phyloP scores from a whole-genome alignment of 352 stramenopile species.

The Pythium vanterpoolii region DNA sequence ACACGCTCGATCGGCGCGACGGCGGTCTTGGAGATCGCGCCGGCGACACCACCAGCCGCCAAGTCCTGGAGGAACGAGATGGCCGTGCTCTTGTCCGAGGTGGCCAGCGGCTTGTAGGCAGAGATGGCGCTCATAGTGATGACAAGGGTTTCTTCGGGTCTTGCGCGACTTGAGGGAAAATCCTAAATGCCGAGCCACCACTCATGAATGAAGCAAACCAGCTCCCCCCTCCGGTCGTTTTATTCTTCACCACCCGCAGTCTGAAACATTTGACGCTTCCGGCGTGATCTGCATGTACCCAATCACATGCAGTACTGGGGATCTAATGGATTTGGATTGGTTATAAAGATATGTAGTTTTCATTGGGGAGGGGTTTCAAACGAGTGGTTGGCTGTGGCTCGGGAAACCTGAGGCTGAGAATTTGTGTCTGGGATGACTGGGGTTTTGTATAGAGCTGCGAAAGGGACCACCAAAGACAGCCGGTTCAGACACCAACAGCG shows the following conservation, averaged over 20 bases:
- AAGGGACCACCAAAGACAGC: slow-evolving; percentile 22
- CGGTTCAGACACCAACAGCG: slow-evolving; percentile 9
- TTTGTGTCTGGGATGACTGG: slow-evolving; percentile 16
- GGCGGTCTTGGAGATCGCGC: slow-evolving; percentile 89
- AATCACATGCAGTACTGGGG: slow-evolving; percentile 12
- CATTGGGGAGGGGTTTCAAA: slow-evolving; percentile 34
- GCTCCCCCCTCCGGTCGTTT: slow-evolving; percentile 14
- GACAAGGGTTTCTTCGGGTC: slow-evolving; percentile 41
- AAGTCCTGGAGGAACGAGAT: slow-evolving; percentile 82
- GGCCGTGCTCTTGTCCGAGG: slow-evolving; percentile 53
- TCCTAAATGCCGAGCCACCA: slow-evolving; percentile 58
- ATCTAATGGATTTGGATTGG: slow-evolving; percentile 27
- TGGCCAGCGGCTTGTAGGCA: slow-evolving; percentile 79
- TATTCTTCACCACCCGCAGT: slow-evolving; percentile 46
- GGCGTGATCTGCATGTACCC: slow-evolving; percentile 16
- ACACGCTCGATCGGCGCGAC: slow-evolving; percentile 90
- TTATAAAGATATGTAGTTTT: slow-evolving; percentile 29
- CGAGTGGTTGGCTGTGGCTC: slow-evolving; percentile 49
- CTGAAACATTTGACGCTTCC: slow-evolving; percentile 31
- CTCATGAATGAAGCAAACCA: not conserved
- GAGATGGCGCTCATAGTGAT: slow-evolving; percentile 73
- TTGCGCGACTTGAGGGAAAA: slow-evolving; percentile 79
- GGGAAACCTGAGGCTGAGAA: slow-evolving; percentile 31
- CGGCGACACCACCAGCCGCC: slow-evolving; percentile 79
- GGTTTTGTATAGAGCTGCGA: slow-evolving; percentile 25